Evolutionary conservation across 306 rosid genomes (phyloP).

Genomic region (Cicer judaicum): DNA sequence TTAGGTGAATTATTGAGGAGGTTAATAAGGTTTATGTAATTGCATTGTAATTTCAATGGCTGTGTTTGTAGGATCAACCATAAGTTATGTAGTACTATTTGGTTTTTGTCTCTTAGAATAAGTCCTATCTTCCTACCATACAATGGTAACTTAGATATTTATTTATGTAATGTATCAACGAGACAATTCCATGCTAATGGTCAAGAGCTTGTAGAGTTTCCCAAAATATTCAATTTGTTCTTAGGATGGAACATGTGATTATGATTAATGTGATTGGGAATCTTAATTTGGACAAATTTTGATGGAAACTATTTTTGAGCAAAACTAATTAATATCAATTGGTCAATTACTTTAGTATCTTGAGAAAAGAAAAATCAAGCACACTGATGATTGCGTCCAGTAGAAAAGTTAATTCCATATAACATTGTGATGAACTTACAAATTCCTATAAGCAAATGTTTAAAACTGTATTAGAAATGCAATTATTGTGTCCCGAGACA

Average conservation of each 20-base stretch:
- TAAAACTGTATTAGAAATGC: too few species aligned
- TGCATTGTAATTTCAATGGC: slow-evolving; percentile 6
- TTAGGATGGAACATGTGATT: slow-evolving; percentile 3
- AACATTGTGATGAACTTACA: too few species aligned
- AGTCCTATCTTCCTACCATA: not conserved
- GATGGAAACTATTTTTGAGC: not conserved
- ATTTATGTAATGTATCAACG: not conserved
- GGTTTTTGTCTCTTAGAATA: slow-evolving; percentile 9
- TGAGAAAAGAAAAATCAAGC: too few species aligned
- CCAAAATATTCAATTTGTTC: not conserved
- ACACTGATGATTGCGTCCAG: too few species aligned
- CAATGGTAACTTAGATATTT: slow-evolving; percentile 25
- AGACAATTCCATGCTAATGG: not conserved
- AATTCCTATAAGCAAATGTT: too few species aligned
- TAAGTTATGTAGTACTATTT: slow-evolving; percentile 31
- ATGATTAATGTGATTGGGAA: not conserved
- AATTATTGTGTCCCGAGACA: too few species aligned
- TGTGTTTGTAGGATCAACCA: slow-evolving; percentile 23
- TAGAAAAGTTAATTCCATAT: too few species aligned
- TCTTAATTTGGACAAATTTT: not conserved
- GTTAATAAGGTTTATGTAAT: slow-evolving; percentile 50
- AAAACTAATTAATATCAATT: not conserved
- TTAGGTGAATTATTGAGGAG: slow-evolving; percentile 31
- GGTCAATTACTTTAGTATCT: not conserved
- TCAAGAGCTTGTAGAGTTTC: not conserved